phyloP scores from a whole-genome alignment of 2,329 filamentous ascomycete species.

The Fusarium oligoseptatum region DNA sequence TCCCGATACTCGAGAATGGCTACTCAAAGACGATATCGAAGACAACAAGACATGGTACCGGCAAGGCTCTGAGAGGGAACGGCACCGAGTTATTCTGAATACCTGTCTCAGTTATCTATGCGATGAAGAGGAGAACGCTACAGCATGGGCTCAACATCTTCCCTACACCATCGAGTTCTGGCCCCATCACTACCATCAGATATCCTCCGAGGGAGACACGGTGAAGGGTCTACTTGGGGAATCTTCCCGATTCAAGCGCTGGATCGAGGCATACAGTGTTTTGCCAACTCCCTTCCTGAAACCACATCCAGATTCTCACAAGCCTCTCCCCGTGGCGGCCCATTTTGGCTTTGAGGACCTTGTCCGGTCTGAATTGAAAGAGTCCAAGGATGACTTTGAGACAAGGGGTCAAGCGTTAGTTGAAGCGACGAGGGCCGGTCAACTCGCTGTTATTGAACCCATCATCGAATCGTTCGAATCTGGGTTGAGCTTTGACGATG shows the following conservation, averaged over 20 bases:
- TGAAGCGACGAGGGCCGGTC: neutral
- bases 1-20: neutral
- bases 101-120: neutral
- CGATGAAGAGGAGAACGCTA: neutral
- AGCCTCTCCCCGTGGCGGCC: conserved; percentile 3
- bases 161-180: conserved; percentile 10
- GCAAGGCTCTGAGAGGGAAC: neutral
- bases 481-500: neutral
- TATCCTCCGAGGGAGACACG: neutral
- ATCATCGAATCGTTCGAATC: conserved; percentile 1
- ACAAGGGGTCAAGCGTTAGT: neutral
- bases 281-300: neutral
- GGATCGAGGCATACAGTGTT: neutral
- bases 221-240: neutral
- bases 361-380: neutral
- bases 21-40: neutral
- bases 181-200: neutral
- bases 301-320: neutral
- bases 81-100: neutral
- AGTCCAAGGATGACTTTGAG: neutral
- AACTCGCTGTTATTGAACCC: neutral
- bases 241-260: neutral
- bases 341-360: conserved; percentile 2
- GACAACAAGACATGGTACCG: neutral
- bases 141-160: neutral